phyloP scores from a whole-genome alignment of 129 eudicot species.

The Ambrosia artemisiifolia region DNA sequence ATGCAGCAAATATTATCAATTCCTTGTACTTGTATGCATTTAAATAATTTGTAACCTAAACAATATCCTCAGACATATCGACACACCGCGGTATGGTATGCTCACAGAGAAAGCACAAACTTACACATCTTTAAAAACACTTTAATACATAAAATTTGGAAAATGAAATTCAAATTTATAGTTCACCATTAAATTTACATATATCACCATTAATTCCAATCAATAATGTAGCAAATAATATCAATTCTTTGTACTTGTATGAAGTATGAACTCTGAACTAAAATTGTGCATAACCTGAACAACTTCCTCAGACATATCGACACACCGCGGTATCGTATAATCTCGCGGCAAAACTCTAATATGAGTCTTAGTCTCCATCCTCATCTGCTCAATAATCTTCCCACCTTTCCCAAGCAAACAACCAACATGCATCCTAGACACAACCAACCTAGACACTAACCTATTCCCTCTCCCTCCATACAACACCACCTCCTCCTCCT shows the following conservation, averaged over 20 bases:
- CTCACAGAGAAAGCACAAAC: too few relatives aligned
- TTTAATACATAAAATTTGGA: too few relatives aligned
- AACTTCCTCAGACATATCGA: conserved; percentile 90
- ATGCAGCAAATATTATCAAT: too few relatives aligned
- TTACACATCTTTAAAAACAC: too few relatives aligned
- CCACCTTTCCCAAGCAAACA: conserved; percentile 95
- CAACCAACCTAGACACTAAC: conserved; percentile 84
- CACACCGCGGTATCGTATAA: conserved; percentile 81
- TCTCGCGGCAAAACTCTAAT: conserved; percentile 96
- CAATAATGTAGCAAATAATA: background rate
- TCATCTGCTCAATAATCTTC: conserved; percentile 97
- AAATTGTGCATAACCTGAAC: conserved; percentile 63
- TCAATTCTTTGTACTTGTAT: too few relatives aligned
- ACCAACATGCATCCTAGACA: conserved; percentile 93
- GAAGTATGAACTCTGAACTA: background rate
- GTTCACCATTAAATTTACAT: too few relatives aligned
- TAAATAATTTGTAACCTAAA: too few relatives aligned
- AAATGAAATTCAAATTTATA: too few relatives aligned
- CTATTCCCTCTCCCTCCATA: conserved; percentile 45
- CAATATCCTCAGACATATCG: too few relatives aligned
- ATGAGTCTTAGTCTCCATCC: conserved; percentile 92
- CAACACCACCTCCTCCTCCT: conserved; percentile 47
- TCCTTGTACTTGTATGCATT: too few relatives aligned
- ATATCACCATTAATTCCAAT: too few relatives aligned
- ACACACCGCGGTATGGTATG: too few relatives aligned